Evolutionary conservation across 2,329 filamentous ascomycete species (phyloP).

Genomic region (Aspergillus thermomutatus): DNA sequence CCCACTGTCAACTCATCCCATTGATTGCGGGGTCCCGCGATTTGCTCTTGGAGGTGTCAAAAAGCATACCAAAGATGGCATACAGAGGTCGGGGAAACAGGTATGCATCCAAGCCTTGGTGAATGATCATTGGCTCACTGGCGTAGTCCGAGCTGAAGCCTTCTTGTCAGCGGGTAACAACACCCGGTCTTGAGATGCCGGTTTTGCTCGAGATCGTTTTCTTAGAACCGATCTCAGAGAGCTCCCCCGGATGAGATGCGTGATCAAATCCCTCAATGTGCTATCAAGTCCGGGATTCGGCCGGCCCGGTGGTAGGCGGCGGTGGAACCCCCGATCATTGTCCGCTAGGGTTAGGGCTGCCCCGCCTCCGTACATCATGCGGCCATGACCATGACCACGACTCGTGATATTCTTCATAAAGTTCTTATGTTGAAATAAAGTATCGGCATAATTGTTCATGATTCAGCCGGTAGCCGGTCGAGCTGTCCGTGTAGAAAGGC

Average conservation of each 20-base stretch:
- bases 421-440: not conserved
- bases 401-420: not conserved
- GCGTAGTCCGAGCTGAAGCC: not conserved
- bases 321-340: not conserved
- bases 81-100: not conserved
- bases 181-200: not conserved
- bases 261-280: not conserved
- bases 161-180: not conserved
- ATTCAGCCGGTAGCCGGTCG: conserved; percentile 2
- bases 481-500: conserved; percentile 28
- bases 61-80: not conserved
- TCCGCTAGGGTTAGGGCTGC: not conserved
- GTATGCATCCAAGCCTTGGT: not conserved
- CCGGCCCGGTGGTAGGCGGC: not conserved
- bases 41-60: not conserved
- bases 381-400: not conserved
- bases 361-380: not conserved
- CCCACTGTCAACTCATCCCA: not conserved
- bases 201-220: not conserved
- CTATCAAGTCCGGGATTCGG: not conserved
- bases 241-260: not conserved
- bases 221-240: not conserved
- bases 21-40: no score
- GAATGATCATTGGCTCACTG: not conserved
- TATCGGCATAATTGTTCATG: not conserved